Conservation (phyloP, 225 moss, liverwort and hornwort genomes). For the Pseudisothecium myosuroides region DNA sequence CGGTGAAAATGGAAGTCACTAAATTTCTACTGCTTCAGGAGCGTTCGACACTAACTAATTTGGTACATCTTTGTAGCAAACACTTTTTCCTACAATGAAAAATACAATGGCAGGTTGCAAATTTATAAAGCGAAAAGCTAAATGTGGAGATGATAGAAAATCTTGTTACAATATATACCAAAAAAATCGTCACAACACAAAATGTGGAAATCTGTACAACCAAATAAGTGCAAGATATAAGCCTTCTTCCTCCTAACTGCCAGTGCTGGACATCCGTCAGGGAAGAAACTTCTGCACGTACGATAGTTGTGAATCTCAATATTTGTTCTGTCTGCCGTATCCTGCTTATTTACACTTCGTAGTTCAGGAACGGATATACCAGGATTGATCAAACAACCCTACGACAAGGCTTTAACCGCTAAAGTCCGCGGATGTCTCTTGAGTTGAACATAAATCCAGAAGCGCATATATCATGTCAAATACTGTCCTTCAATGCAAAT, state of each 20-base stretch:
- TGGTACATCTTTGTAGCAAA: accelerated
- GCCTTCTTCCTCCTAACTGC: too few relatives aligned
- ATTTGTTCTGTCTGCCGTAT: not conserved
- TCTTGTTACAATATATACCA: not conserved
- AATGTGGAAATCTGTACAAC: not conserved
- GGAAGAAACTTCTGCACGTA: not conserved
- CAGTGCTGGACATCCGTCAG: not conserved
- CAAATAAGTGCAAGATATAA: not conserved
- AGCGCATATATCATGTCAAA: not conserved
- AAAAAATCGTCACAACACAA: not conserved
- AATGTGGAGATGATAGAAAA: accelerated
- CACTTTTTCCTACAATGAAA: not conserved
- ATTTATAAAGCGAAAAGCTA: not conserved
- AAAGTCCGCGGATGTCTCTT: not conserved
- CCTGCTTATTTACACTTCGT: not conserved
- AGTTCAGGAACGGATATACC: not conserved
- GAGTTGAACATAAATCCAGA: not conserved
- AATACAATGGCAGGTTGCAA: too few relatives aligned
- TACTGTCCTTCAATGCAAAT: not conserved
- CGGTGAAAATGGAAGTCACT: too few relatives aligned
- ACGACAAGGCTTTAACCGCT: not conserved
- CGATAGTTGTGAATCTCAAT: not conserved
- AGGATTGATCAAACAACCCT: not conserved
- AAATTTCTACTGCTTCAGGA: not conserved
- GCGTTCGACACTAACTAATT: too few relatives aligned